A percentile compares a stretch with the other conserved stretches of the same genome.
phyloP scores from a whole-genome alignment of 2,329 filamentous ascomycete genomes.

The Colletotrichum godetiae region DNA sequence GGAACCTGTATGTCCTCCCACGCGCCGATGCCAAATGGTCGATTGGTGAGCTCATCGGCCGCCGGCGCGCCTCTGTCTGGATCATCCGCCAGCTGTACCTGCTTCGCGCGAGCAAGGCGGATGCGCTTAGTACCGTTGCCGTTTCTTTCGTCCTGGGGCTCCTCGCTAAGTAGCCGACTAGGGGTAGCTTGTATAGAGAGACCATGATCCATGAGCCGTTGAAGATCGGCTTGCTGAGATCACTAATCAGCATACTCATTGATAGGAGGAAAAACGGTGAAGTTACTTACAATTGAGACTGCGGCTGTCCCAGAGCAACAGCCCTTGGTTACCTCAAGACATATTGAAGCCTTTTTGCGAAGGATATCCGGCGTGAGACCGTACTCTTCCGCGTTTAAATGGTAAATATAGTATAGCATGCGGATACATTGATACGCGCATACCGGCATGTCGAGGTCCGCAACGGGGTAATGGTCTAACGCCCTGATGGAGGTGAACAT shows the following conservation, averaged over 20 bases:
- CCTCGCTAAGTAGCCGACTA: slow-evolving; percentile 45
- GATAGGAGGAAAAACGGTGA: slow-evolving; percentile 24
- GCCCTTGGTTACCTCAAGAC: slow-evolving; percentile 61
- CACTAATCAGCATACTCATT: neutral
- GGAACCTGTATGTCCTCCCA: slow-evolving; percentile 34
- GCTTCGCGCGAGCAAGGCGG: slow-evolving; percentile 25
- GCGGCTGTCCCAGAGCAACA: slow-evolving; percentile 64
- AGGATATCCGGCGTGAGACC: slow-evolving; percentile 58
- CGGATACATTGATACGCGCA: slow-evolving; percentile 67
- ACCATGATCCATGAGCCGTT: slow-evolving; percentile 61
- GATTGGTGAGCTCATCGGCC: slow-evolving; percentile 32
- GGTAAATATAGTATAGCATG: slow-evolving; percentile 63
- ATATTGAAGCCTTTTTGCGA: slow-evolving; percentile 61
- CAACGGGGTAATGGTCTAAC: slow-evolving; percentile 62
- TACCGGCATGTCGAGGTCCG: slow-evolving; percentile 65
- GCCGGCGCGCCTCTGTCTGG: slow-evolving; percentile 20
- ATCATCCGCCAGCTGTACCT: slow-evolving; percentile 32
- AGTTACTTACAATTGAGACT: slow-evolving; percentile 47
- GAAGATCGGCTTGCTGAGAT: slow-evolving; percentile 55
- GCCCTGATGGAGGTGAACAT: slow-evolving; percentile 65
- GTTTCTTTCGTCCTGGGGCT: slow-evolving; percentile 28
- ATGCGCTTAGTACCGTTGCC: slow-evolving; percentile 21
- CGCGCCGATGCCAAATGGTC: slow-evolving; percentile 31
- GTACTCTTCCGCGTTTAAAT: slow-evolving; percentile 55
- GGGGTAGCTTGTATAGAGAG: slow-evolving; percentile 47